phyloP scores from a whole-genome alignment of 2,329 filamentous ascomycete species.

The Metarhizium anisopliae region DNA sequence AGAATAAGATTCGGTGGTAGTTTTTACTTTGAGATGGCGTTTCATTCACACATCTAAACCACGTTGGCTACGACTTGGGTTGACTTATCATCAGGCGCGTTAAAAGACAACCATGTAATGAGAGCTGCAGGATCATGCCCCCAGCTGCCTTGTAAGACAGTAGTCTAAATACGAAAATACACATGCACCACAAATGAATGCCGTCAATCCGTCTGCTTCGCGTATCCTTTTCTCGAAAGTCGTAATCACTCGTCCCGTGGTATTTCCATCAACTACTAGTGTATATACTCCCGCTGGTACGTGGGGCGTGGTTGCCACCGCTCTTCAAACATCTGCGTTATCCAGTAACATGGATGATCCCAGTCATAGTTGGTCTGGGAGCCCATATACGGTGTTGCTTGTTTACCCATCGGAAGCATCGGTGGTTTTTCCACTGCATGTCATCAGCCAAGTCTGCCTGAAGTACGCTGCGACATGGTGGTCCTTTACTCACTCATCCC shows the following conservation, averaged over 20 bases:
- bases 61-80: neutral
- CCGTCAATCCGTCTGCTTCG: neutral
- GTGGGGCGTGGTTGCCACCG: constrained; percentile 27
- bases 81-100: neutral
- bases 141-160: neutral
- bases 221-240: neutral
- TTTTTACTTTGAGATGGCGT: neutral
- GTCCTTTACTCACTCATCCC: constrained; percentile 11
- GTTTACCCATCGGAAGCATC: neutral
- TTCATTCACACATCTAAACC: neutral
- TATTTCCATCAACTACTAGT: neutral
- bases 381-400: constrained; percentile 13
- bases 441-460: neutral
- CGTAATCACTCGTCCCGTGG: neutral
- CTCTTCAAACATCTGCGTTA: constrained; percentile 35
- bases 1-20: neutral
- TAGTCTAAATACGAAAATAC: neutral
- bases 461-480: neutral
- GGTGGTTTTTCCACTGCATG: neutral
- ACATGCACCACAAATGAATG: neutral
- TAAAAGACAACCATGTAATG: neutral
- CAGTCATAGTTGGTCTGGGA: constrained; percentile 18
- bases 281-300: constrained; percentile 16
- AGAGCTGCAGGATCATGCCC: neutral
- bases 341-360: constrained; percentile 35